phyloP scores from a whole-genome alignment of 352 stramenopile genomes.

The Pythium folliculosum region DNA sequence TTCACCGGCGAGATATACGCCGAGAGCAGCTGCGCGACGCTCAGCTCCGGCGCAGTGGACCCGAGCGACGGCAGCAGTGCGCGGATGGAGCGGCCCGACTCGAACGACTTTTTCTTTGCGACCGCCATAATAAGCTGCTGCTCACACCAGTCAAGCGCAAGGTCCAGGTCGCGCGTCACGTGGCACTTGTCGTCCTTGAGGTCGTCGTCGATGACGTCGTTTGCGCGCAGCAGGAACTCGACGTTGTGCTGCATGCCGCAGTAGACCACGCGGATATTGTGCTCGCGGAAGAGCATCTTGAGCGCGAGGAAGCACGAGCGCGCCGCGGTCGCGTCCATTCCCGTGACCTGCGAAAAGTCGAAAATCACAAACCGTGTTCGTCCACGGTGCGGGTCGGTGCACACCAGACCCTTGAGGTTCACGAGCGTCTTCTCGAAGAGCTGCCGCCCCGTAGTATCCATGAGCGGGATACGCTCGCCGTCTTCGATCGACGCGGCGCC shows the following conservation, averaged over 20 bases:
- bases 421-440: conserved; percentile 29
- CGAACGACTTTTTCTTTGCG: conserved; percentile 39
- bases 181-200: conserved; percentile 28
- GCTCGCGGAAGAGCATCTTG: conserved; percentile 57
- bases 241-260: conserved; percentile 59
- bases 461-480: conserved; percentile 33
- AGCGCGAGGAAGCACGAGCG: conserved; percentile 70
- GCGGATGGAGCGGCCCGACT: conserved; percentile 32
- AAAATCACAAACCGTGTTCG: conserved; percentile 72
- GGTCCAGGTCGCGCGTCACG: conserved; percentile 48
- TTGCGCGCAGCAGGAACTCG: conserved; percentile 56
- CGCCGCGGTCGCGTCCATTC: conserved; percentile 76
- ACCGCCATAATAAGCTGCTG: conserved; percentile 55
- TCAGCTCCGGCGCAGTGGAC: conserved; percentile 31
- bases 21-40: conserved; percentile 42
- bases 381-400: conserved; percentile 32
- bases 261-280: conserved; percentile 58
- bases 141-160: conserved; percentile 68
- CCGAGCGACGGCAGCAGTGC: conserved; percentile 28
- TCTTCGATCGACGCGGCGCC: conserved; percentile 1
- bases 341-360: conserved; percentile 77
- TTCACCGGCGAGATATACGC: conserved; percentile 41
- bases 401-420: conserved; percentile 47
- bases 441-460: conserved; percentile 17
- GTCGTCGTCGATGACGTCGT: conserved; percentile 46